Conservation (phyloP, 257 asterid genomes). For the Cordia subcordata region DNA sequence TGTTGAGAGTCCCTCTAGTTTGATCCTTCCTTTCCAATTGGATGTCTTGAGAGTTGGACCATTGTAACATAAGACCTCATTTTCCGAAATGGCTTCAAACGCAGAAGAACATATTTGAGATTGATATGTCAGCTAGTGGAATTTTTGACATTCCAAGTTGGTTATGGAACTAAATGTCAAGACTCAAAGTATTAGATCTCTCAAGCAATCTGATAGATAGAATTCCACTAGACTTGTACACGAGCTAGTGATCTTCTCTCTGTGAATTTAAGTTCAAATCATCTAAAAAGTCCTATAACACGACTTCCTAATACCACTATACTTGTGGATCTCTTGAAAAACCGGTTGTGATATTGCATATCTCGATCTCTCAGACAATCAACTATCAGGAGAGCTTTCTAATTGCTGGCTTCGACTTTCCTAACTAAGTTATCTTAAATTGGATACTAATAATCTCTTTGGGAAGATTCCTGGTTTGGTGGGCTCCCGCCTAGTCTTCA, state of each 20-base stretch:
- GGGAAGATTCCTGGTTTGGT: no score
- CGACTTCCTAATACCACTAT: not conserved
- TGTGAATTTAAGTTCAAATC: conserved; percentile 12
- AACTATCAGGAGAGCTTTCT: conserved; percentile 14
- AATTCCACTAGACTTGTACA: conserved; percentile 6
- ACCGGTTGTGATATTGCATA: conserved; percentile 9
- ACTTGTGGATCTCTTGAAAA: conserved; percentile 9
- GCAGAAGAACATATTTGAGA: not conserved
- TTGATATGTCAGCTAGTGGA: conserved; percentile 15
- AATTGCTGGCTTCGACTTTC: conserved; percentile 7
- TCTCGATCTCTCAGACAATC: conserved; percentile 23
- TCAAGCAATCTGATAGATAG: conserved; percentile 20
- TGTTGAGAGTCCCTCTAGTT: not conserved
- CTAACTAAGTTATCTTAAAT: no score
- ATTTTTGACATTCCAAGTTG: conserved; percentile 19
- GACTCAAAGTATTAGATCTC: conserved; percentile 5
- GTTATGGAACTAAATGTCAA: conserved; percentile 11
- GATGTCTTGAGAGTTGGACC: not conserved
- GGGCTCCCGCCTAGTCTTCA: no score
- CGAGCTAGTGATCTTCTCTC: not conserved
- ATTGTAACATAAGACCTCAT: conserved; percentile 9
- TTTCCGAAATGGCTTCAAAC: conserved; percentile 22
- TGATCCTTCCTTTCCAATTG: conserved; percentile 15
- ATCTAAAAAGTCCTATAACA: conserved; percentile 7
- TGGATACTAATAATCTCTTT: no score